Conservation (phyloP, 257 asterid species). For the Solanum paucissectum region DNA sequence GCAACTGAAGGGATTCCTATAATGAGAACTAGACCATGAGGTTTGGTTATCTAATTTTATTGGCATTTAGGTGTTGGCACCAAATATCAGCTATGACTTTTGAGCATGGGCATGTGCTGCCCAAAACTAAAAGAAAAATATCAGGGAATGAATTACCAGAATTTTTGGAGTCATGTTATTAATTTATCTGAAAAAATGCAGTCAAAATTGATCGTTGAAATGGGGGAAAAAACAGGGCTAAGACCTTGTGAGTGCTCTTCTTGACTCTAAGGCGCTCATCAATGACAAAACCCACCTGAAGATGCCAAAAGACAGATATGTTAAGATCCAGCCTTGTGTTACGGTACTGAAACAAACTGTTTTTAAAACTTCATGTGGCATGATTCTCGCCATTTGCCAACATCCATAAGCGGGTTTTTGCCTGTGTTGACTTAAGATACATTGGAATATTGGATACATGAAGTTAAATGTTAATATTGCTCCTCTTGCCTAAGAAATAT, state of each 20-base stretch:
- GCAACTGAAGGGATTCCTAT: not conserved
- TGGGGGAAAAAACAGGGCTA: not conserved
- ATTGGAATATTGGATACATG: not conserved
- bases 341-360: not conserved
- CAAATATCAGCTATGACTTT: not conserved
- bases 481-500: not conserved
- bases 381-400: not conserved
- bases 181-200: not conserved
- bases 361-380: not conserved
- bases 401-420: not conserved
- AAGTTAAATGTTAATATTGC: not conserved
- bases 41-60: not conserved
- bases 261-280: slow-evolving; percentile 79
- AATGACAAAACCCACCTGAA: slow-evolving; percentile 72
- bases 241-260: slow-evolving; percentile 72
- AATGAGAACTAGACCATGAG: not conserved
- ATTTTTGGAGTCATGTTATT: not conserved
- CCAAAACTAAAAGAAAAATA: not conserved
- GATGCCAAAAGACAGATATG: slow-evolving; percentile 5
- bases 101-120: not conserved
- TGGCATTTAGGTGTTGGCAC: not conserved
- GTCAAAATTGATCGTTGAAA: not conserved
- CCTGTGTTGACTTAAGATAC: not conserved
- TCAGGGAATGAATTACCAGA: not conserved
- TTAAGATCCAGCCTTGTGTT: not conserved